Conservation (phyloP, 768 basidiomycete species). For the Suillus discolor region DNA sequence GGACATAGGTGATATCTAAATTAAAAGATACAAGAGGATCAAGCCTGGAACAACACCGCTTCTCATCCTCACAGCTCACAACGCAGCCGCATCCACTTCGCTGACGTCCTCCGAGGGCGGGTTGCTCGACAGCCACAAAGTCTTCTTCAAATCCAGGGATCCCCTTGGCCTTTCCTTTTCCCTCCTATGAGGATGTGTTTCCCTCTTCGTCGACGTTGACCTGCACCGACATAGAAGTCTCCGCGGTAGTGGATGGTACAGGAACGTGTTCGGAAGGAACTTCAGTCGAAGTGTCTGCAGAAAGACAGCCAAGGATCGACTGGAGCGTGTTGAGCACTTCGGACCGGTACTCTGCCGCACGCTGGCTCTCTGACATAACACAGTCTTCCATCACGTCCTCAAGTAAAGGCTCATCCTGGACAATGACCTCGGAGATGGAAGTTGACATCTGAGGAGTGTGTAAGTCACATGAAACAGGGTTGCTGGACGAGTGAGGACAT, state of each 20-base stretch:
- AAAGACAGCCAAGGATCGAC: constrained; percentile 6
- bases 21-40: neutral
- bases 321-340: constrained; percentile 8
- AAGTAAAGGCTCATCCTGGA: neutral
- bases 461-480: too few species aligned
- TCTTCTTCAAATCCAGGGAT: constrained; percentile 10
- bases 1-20: neutral
- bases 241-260: constrained; percentile 4
- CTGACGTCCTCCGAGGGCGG: constrained; percentile 38
- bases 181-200: too few species aligned
- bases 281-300: neutral
- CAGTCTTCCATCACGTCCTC: neutral
- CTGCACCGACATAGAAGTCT: neutral
- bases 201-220: neutral
- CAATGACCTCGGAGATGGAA: neutral
- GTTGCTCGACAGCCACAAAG: constrained; percentile 1
- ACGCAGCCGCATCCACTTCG: neutral
- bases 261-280: neutral
- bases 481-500: neutral
- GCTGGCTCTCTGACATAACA: neutral
- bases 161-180: constrained; percentile 45
- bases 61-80: neutral
- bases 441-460: neutral
- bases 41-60: neutral
- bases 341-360: constrained; percentile 8